A percentile compares a stretch with the other conserved stretches of the same genome.
Conservation (phyloP, 1,284 basidiomycete species). For the Gymnopus androsaceus region DNA sequence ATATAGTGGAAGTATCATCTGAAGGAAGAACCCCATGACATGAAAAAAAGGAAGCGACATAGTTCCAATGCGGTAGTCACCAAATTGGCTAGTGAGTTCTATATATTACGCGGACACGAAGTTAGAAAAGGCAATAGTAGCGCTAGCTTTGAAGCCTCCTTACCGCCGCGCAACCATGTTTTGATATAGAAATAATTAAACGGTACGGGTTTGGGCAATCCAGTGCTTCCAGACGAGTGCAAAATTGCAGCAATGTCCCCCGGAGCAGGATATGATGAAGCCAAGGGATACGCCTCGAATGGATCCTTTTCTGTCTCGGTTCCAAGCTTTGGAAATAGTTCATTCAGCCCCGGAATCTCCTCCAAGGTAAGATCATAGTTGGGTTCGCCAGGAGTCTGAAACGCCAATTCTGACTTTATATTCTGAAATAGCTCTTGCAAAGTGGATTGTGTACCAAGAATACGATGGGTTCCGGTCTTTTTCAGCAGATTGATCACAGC, state of each 20-base stretch:
- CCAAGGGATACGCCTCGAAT: slow-evolving; percentile 24
- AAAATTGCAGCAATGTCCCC: slow-evolving; percentile 22
- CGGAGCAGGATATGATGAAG: background rate
- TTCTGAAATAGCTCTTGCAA: slow-evolving; percentile 27
- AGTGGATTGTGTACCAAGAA: slow-evolving; percentile 32
- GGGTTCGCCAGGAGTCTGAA: background rate
- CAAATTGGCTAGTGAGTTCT: background rate
- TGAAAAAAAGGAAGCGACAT: slow-evolving; percentile 5
- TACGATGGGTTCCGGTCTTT: slow-evolving; percentile 29
- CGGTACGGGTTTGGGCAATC: slow-evolving; percentile 30
- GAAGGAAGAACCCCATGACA: background rate
- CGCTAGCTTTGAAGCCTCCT: slow-evolving; percentile 22
- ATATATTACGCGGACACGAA: background rate
- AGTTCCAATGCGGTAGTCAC: background rate
- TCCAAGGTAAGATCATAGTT: slow-evolving; percentile 14
- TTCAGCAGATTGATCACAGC: slow-evolving; percentile 34
- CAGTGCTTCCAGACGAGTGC: slow-evolving; percentile 32
- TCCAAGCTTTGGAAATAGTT: slow-evolving; percentile 33
- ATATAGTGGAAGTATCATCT: background rate
- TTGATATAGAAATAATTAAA: slow-evolving; percentile 17
- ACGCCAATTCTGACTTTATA: slow-evolving; percentile 14
- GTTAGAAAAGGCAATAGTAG: slow-evolving; percentile 1
- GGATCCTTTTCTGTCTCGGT: slow-evolving; percentile 19
- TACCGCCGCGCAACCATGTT: slow-evolving; percentile 12
- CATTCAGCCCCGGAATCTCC: slow-evolving; percentile 30